Base-by-base conservation (phyloP, 768 basidiomycete genomes). In the Hirschioporus abietinus region DNA sequence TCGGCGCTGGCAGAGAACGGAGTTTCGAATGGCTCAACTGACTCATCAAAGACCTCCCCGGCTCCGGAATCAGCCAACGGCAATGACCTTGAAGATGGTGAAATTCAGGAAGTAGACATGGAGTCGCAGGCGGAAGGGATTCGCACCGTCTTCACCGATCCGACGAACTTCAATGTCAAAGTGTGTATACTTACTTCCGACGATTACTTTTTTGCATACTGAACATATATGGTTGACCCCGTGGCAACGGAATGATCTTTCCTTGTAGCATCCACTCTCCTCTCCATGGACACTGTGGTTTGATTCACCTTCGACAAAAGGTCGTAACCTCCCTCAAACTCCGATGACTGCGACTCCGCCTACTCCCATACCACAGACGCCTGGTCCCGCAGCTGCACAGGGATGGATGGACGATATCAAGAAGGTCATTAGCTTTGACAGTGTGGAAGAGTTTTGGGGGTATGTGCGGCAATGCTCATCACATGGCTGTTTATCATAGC, bases 381-480 rank as follows among this genome's bases (percentile, higher is more conserved):
- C 93, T 58, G 81, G 89, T 66, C 86, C 81, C 15, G 80, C 84
- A 63, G 73, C 73, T 15, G 89, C 91, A 30, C 86, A 87, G 75
- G 92, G 92, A 24, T 99, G 97, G 97, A 97, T 98, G 93, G 96
- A 99, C 74, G 95, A 98, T 73, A 96, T 99, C 74, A 94, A 96
- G 73, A 91, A 92, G 66, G 96, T 99, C 65, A 94, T 98, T 76
- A 89, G 86, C 68, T 97, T 99, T 74, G 92, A 96, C 74, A 93
- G 91, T 67, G 97, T 99, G 23, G 97, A 99, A 79, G 96, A 98
- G 78, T 99, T 99, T 80, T 99, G 97, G 97, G 96, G 96, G 92
- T 92, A 72, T 72, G 89, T 81, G 4, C 34, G 65, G 23, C 58
- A n/a, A 66, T 36, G 52, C 67, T 20, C 52, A 25, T 52, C 20